Evolutionary conservation across 371 early-diverging fungal genomes (phyloP).

Genomic region (Choanephora cucurbitarum): DNA sequence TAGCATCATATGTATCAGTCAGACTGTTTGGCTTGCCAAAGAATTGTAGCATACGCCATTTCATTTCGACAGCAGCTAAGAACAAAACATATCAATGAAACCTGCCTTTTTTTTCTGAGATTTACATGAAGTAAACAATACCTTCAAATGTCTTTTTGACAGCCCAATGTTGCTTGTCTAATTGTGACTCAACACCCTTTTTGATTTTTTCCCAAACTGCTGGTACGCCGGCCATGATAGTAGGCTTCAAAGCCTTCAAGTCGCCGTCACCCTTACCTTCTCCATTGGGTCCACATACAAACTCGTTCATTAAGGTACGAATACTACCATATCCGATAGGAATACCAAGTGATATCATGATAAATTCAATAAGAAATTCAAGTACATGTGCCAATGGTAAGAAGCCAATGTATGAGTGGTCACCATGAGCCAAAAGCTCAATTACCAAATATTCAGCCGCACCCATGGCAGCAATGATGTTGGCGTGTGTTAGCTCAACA

Average conservation of each 20-base stretch:
- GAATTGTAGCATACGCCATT: constrained; percentile 64
- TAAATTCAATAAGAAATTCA: constrained; percentile 72
- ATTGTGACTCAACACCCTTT: constrained; percentile 70
- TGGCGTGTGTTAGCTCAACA: constrained; percentile 65
- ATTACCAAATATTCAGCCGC: constrained; percentile 49
- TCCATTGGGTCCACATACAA: constrained; percentile 60
- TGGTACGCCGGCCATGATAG: constrained; percentile 89
- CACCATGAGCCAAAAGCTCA: constrained; percentile 36
- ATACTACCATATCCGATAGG: constrained; percentile 83
- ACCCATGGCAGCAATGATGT: constrained; percentile 70
- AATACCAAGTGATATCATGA: constrained; percentile 48
- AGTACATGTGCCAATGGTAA: constrained; percentile 92
- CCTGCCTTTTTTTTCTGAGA: too few relatives aligned
- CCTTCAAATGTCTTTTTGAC: constrained; percentile 55
- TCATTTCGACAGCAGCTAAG: constrained; percentile 66
- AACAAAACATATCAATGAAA: constrained; percentile 25
- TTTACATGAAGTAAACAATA: constrained; percentile 6
- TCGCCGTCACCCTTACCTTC: constrained; percentile 88
- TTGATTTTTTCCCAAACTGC: constrained; percentile 91
- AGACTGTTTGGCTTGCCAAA: constrained; percentile 62
- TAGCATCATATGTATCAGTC: constrained; percentile 69
- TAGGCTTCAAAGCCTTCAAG: constrained; percentile 83
- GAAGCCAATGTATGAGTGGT: constrained; percentile 77
- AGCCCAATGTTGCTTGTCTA: constrained; percentile 63
- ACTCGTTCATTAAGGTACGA: constrained; percentile 82